phyloP scores from a whole-genome alignment of 2,329 filamentous ascomycete species.

The Ilyonectria destructans region DNA sequence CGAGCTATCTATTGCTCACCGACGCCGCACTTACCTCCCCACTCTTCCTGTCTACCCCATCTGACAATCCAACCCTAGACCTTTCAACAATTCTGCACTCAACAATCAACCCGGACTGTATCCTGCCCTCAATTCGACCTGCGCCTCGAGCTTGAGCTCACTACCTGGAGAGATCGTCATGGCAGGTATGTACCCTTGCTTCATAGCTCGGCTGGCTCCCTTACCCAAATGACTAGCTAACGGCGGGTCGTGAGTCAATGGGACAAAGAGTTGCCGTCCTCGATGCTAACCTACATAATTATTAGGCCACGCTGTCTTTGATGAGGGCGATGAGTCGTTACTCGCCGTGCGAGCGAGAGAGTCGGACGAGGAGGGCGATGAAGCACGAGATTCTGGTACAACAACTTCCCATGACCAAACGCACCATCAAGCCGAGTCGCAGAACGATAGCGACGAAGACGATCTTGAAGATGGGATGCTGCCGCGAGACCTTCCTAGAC shows the following conservation, averaged over 20 bases:
- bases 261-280: not conserved
- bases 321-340: constrained; percentile 43
- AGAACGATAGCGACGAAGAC: constrained; percentile 46
- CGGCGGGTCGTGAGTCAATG: constrained; percentile 8
- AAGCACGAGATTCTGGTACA: constrained; percentile 42
- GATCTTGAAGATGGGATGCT: constrained; percentile 71
- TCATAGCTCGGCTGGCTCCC: constrained; percentile 14
- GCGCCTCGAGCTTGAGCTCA: not conserved
- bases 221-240: constrained; percentile 35
- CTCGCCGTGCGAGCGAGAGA: constrained; percentile 49
- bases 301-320: constrained; percentile 30
- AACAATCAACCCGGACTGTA: constrained; percentile 1
- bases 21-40: constrained; percentile 27
- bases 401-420: constrained; percentile 44
- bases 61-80: constrained; percentile 25
- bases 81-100: constrained; percentile 21
- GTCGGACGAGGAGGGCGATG: constrained; percentile 54
- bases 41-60: constrained; percentile 22
- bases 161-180: constrained; percentile 34
- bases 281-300: constrained; percentile 24
- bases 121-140: constrained; percentile 4
- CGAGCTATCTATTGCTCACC: constrained; percentile 28
- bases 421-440: constrained; percentile 41
- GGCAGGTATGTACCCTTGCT: constrained; percentile 45
- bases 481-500: constrained; percentile 73